A percentile compares a stretch with the other conserved stretches of the same genome.
These are phyloP conservation scores for Kandelia obovata DNA, from an alignment of 345 rosid species.

Conservation along the genomic window DNA sequence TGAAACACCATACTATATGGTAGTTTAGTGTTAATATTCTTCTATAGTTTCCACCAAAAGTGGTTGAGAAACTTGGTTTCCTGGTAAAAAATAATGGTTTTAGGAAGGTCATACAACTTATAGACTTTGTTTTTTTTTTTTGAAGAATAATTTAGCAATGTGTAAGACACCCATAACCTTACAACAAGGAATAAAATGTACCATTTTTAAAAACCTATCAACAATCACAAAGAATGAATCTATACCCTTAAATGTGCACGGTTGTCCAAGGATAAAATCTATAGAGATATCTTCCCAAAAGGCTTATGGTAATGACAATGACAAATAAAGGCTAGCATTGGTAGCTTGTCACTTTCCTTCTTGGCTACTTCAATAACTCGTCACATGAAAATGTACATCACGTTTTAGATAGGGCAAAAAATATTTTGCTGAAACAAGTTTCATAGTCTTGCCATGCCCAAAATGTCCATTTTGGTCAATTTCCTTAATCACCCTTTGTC, in stretches of 20 bases:
- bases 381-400: neutral
- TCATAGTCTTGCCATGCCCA: neutral
- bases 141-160: neutral
- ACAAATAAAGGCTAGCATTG: neutral
- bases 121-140: neutral
- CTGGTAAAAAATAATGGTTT: neutral
- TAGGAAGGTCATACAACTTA: neutral
- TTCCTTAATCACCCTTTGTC: neutral
- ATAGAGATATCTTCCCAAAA: neutral
- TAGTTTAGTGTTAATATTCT: neutral
- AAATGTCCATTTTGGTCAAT: neutral
- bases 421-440: rapidly evolving
- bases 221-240: neutral
- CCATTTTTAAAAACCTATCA: neutral
- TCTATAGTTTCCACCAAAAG: neutral
- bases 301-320: neutral
- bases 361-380: neutral
- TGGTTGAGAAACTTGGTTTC: neutral
- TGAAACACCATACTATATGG: too few species aligned
- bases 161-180: neutral
- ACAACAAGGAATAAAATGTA: neutral
- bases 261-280: neutral
- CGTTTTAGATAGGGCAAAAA: neutral
- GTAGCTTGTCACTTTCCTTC: neutral
- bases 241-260: neutral